phyloP scores from a whole-genome alignment of 495 filamentous ascomycete species.

The Aspergillus funiculosus region DNA sequence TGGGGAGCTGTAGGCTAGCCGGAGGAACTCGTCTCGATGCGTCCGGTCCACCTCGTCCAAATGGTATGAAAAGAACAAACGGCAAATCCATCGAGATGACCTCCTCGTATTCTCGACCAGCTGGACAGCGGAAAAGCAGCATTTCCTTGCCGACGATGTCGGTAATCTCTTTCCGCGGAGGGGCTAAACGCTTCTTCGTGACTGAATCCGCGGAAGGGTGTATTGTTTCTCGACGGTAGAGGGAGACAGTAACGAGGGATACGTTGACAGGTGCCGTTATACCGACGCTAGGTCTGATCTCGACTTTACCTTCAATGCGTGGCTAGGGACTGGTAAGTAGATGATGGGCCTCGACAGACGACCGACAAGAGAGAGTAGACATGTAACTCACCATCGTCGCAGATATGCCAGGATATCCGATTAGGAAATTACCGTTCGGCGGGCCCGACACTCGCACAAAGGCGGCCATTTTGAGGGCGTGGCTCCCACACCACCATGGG shows the following conservation, averaged over 20 bases:
- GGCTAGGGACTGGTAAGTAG: constrained; percentile 49
- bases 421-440: constrained; percentile 92
- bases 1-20: constrained; percentile 84
- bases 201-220: constrained; percentile 92
- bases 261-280: constrained; percentile 82
- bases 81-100: constrained; percentile 97
- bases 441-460: constrained; percentile 96
- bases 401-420: constrained; percentile 96
- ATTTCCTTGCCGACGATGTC: constrained; percentile 95
- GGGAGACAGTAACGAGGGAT: constrained; percentile 88
- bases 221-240: constrained; percentile 91
- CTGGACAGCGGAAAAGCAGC: constrained; percentile 77
- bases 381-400: constrained; percentile 75
- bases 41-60: constrained; percentile 83
- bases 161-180: constrained; percentile 83
- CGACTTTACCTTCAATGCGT: constrained; percentile 94
- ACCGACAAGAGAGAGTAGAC: background rate
- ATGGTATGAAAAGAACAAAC: constrained; percentile 95
- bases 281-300: constrained; percentile 81
- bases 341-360: background rate
- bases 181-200: constrained; percentile 84
- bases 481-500: constrained; percentile 42
- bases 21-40: constrained; percentile 83
- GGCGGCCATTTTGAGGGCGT: constrained; percentile 62
- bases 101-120: constrained; percentile 76